phyloP scores from a whole-genome alignment of 371 early-diverging fungal genomes.

The Fennellomyces sp. region DNA sequence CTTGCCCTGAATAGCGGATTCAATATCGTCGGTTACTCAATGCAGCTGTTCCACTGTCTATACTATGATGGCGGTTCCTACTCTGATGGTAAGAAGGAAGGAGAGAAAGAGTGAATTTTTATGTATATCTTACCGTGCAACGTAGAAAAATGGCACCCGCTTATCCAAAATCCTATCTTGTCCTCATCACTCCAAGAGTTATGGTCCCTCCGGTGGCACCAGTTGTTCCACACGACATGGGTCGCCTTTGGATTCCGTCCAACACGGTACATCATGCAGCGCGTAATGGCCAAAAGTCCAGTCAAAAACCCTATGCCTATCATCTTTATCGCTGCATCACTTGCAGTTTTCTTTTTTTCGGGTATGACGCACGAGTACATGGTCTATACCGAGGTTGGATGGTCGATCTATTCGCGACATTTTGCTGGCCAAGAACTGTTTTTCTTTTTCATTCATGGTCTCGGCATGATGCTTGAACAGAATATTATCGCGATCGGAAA shows the following conservation, averaged over 20 bases:
- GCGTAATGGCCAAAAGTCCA: slow-evolving; percentile 18
- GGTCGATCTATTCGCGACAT: slow-evolving; percentile 19
- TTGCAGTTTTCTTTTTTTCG: slow-evolving; percentile 31
- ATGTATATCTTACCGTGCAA: background rate
- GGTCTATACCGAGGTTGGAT: slow-evolving; percentile 28
- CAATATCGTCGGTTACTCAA: slow-evolving; percentile 25
- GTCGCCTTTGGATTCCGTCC: slow-evolving; percentile 43
- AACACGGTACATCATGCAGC: slow-evolving; percentile 24
- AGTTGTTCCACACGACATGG: slow-evolving; percentile 39
- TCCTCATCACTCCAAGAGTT: slow-evolving; percentile 30
- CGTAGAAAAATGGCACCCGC: slow-evolving; percentile 39
- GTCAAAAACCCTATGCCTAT: slow-evolving; percentile 24
- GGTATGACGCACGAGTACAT: slow-evolving; percentile 36
- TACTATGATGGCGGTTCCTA: slow-evolving; percentile 35
- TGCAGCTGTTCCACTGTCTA: slow-evolving; percentile 35
- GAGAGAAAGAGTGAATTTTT: background rate
- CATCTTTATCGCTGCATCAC: background rate
- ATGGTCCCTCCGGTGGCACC: slow-evolving; percentile 50
- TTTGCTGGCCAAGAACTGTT: slow-evolving; percentile 29
- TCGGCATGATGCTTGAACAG: slow-evolving; percentile 18
- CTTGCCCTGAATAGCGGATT: slow-evolving; percentile 27
- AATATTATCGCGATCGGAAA: background rate
- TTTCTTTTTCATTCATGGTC: slow-evolving; percentile 34
- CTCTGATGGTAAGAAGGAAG: slow-evolving; percentile 28
- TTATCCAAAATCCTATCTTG: slow-evolving; percentile 36